Percentiles rank a stretch among this genome's conserved stretches.
Evolutionary conservation across 164 flowering plant genomes (phyloP).

Genomic region (Magnolia officinalis): DNA sequence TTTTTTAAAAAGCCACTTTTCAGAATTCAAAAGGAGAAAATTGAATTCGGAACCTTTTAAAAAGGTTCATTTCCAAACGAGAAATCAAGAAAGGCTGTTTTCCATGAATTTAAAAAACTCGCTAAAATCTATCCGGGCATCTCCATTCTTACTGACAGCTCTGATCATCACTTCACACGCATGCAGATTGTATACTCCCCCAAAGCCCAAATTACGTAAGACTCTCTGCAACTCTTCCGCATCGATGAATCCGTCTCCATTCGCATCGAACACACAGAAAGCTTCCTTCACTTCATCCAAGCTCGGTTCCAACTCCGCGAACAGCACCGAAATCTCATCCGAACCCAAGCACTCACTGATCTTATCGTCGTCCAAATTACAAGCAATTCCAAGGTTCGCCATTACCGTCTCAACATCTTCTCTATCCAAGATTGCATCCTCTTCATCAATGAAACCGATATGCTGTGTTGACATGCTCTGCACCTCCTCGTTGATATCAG

Average conservation of each 20-base stretch:
- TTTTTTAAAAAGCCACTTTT: too few relatives aligned
- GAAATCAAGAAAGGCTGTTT: conserved; percentile 13
- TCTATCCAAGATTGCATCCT: conserved; percentile 18
- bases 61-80: not conserved
- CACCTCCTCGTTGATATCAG: not conserved
- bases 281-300: conserved; percentile 39
- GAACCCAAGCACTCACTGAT: conserved; percentile 3
- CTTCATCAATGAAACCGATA: not conserved
- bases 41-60: too few relatives aligned
- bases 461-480: not conserved
- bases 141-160: conserved; percentile 34
- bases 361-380: conserved; percentile 7
- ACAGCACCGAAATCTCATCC: conserved; percentile 16
- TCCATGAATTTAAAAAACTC: conserved; percentile 43
- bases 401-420: conserved; percentile 35
- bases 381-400: conserved; percentile 15
- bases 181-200: conserved; percentile 18
- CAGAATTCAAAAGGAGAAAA: too few relatives aligned
- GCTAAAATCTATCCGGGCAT: conserved; percentile 35
- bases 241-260: conserved; percentile 49
- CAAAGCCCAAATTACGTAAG: conserved; percentile 22
- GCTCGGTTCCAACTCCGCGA: conserved; percentile 36
- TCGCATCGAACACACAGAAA: conserved; percentile 42
- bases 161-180: conserved; percentile 42
- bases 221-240: conserved; percentile 37